A percentile compares a stretch with the other conserved stretches of the same genome.
These are phyloP conservation scores for Madurella mycetomatis DNA, from an alignment of 2,329 filamentous ascomycete genomes.

Conservation along the genomic window DNA sequence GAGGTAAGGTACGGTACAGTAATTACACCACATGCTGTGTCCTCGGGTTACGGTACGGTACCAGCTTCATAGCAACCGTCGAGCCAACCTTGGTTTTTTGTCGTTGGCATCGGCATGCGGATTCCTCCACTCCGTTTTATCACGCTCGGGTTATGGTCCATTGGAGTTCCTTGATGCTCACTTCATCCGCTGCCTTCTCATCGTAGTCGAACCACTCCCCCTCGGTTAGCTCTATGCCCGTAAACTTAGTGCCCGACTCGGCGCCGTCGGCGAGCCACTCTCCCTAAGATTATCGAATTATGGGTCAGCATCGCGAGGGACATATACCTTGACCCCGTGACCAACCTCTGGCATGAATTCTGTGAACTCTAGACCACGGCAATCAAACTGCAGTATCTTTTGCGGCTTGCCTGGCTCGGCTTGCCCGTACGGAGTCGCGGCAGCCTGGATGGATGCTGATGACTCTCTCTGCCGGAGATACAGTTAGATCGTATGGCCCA, in stretches of 20 bases:
- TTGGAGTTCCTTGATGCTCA: slow-evolving; percentile 82
- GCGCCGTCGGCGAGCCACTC: slow-evolving; percentile 82
- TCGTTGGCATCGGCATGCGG: no score
- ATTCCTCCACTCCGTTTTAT: slow-evolving; percentile 20
- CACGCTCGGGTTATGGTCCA: slow-evolving; percentile 78
- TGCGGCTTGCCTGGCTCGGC: slow-evolving; percentile 67
- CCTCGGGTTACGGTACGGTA: no score
- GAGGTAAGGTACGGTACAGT: no score
- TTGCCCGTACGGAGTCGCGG: slow-evolving; percentile 67
- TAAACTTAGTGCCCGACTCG: slow-evolving; percentile 79
- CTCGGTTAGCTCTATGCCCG: slow-evolving; percentile 74
- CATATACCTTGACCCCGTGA: background rate
- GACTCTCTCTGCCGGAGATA: slow-evolving; percentile 62
- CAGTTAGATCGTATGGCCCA: background rate
- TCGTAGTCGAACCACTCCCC: slow-evolving; percentile 99
- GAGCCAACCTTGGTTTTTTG: no score
- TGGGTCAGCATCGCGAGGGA: background rate
- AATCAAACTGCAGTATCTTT: slow-evolving; percentile 88
- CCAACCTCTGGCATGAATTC: slow-evolving; percentile 85
- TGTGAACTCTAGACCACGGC: slow-evolving; percentile 84
- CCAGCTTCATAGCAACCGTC: no score
- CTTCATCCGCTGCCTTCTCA: slow-evolving; percentile 86
- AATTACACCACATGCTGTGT: no score
- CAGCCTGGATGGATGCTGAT: slow-evolving; percentile 75
- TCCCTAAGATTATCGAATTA: slow-evolving; percentile 50